phyloP scores from a whole-genome alignment of 148 eudicot species.

The Spergularia bocconei region DNA sequence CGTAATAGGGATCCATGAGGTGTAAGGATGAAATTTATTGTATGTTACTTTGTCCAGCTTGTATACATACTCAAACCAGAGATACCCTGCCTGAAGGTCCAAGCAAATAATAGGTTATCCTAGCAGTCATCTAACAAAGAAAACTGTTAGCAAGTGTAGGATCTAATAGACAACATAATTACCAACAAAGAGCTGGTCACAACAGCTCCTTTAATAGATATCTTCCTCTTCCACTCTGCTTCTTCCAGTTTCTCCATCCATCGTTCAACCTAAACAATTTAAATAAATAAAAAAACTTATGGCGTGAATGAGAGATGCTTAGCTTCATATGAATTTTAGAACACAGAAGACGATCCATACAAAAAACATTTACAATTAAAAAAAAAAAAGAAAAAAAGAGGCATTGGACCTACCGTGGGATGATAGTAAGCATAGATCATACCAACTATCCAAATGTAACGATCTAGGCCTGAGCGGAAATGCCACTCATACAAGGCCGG shows the following conservation, averaged over 20 bases:
- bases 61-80: slow-evolving; percentile 89
- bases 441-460: slow-evolving; percentile 97
- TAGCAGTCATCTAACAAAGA: slow-evolving; percentile 17
- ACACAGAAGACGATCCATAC: not conserved
- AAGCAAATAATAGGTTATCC: not conserved
- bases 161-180: slow-evolving; percentile 13
- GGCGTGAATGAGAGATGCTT: not conserved
- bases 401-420: slow-evolving; percentile 57
- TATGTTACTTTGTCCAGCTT: slow-evolving; percentile 83
- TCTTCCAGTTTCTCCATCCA: slow-evolving; percentile 99
- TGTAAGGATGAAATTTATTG: slow-evolving; percentile 90
- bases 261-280: slow-evolving; percentile 63
- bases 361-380: slow-evolving; percentile 1
- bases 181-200: slow-evolving; percentile 54
- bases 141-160: not conserved
- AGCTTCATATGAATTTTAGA: slow-evolving; percentile 4
- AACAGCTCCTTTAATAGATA: slow-evolving; percentile 55
- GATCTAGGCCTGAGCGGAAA: slow-evolving; percentile 95
- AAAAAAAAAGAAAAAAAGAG: not conserved
- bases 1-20: slow-evolving; percentile 99
- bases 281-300: slow-evolving; percentile 13
- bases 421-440: slow-evolving; percentile 97
- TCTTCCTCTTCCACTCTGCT: slow-evolving; percentile 59
- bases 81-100: slow-evolving; percentile 66
- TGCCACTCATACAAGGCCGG: slow-evolving; percentile 86